Base-by-base conservation (phyloP, 1,284 basidiomycete species). In the Apiotrichum porosum region DNA sequence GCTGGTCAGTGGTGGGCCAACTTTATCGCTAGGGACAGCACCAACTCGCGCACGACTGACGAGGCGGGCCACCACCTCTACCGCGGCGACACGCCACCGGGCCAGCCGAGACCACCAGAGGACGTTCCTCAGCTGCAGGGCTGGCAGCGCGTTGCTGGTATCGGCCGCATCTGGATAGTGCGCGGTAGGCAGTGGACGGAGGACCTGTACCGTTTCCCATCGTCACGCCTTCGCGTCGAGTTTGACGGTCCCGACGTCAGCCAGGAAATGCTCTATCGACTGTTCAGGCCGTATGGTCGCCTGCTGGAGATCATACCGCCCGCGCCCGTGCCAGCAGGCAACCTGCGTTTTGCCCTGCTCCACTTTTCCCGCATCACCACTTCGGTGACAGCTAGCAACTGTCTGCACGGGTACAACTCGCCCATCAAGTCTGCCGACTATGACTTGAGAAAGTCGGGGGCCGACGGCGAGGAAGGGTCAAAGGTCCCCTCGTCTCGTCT, bases 161-260 rank as follows among this genome's bases (percentile, higher is more conserved):
- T 75, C 24, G 83, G 84, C 1, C 76, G 78, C 51, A 71, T 85
- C 10, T 92, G 88, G 88, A 68, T 86, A 15, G 89, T 93, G 24
- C 82, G 81, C 65, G 89, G 89, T 0, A 77, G 76, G 10, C 88
- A 90, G 6, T 93, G 88, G 87, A 78, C 78, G 54, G 89, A 92
- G 85, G 92, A 95, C 61, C 83, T 94, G 81, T 78, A 83, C 57
- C 79, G 87, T 39, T 93, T 83, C 66, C 83, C 88, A 0, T 85
- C 86, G 6, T 74, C 77, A 2, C 77, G 84, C 14, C 62, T 95
- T 36, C 82, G 81, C 51, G 80, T 93, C n/a, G 75, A 81, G 9
- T 94, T 92, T 61, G 86, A 93, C 26, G 91, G 92, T 0, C 83
- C 87, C 1, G 89, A 93, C 62, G 75, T 91, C 3, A 78, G 80